Evolutionary conservation across 495 filamentous ascomycete species (phyloP).

Genomic region (Podospora bellae-mahoneyi): DNA sequence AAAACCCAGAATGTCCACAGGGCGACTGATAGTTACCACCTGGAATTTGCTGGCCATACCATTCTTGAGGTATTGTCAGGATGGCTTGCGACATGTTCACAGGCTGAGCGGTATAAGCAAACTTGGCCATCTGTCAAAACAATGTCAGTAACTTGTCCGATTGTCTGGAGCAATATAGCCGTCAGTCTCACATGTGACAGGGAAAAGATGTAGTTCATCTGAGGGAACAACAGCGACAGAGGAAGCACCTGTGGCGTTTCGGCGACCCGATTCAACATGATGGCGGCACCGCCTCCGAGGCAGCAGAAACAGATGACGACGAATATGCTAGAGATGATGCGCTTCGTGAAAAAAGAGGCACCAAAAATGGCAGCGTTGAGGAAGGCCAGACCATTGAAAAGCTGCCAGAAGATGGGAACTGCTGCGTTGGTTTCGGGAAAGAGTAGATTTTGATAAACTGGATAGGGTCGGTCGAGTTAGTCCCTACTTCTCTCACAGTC

Average conservation of each 20-base stretch:
- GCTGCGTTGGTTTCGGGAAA: constrained; percentile 58
- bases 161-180: background rate
- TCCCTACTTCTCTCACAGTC: background rate
- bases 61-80: constrained; percentile 43
- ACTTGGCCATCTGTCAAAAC: constrained; percentile 17
- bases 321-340: constrained; percentile 43
- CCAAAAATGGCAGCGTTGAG: constrained; percentile 64
- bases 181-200: constrained; percentile 15
- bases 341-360: constrained; percentile 65
- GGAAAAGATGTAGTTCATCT: constrained; percentile 26
- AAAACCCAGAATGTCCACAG: constrained; percentile 54
- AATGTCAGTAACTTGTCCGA: background rate
- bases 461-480: constrained; percentile 33
- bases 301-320: constrained; percentile 17
- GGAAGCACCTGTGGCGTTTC: constrained; percentile 7
- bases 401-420: constrained; percentile 58
- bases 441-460: constrained; percentile 54
- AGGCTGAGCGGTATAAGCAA: constrained; percentile 10
- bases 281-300: constrained; percentile 19
- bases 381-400: constrained; percentile 59
- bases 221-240: constrained; percentile 22
- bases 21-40: constrained; percentile 37
- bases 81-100: background rate
- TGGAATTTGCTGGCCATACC: constrained; percentile 49
- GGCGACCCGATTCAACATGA: constrained; percentile 14